phyloP scores from a whole-genome alignment of 805 yeast species.

The Teunomyces barrocoloradensis region DNA sequence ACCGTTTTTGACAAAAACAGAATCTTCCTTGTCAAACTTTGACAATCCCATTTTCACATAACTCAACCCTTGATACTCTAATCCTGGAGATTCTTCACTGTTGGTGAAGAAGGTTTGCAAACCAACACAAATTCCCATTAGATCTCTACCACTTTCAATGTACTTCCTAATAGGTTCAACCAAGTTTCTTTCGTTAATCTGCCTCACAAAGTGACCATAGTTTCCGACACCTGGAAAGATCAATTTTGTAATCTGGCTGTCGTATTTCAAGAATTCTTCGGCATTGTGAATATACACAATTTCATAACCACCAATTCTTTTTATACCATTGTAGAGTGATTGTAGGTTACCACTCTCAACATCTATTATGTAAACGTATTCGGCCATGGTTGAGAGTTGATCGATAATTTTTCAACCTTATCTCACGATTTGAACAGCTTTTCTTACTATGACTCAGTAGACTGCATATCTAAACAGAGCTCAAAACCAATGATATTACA shows the following conservation, averaged over 20 bases:
- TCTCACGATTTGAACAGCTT: background rate
- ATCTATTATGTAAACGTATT: slow-evolving; percentile 70
- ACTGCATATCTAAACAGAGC: background rate
- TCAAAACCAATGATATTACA: background rate
- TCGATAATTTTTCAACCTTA: background rate
- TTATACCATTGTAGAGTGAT: slow-evolving; percentile 84
- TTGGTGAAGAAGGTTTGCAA: slow-evolving; percentile 77
- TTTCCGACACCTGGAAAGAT: slow-evolving; percentile 97
- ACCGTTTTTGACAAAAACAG: slow-evolving; percentile 21
- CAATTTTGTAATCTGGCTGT: slow-evolving; percentile 50
- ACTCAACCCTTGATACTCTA: slow-evolving; percentile 59
- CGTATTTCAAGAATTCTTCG: slow-evolving; percentile 45
- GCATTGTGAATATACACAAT: slow-evolving; percentile 60
- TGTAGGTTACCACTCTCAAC: slow-evolving; percentile 93
- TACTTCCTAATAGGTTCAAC: slow-evolving; percentile 64
- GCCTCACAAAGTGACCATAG: slow-evolving; percentile 87
- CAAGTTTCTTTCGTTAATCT: slow-evolving; percentile 60
- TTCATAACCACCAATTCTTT: slow-evolving; percentile 63
- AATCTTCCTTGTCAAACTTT: slow-evolving; percentile 52
- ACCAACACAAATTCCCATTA: slow-evolving; percentile 98
- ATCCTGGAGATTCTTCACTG: slow-evolving; percentile 70
- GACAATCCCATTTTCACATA: slow-evolving; percentile 45
- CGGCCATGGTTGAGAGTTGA: slow-evolving; percentile 13
- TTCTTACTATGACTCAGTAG: slow-evolving; percentile 2
- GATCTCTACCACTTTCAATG: slow-evolving; percentile 72